Conservation (phyloP, 2,329 filamentous ascomycete genomes). For the Penicillium occitanis region DNA sequence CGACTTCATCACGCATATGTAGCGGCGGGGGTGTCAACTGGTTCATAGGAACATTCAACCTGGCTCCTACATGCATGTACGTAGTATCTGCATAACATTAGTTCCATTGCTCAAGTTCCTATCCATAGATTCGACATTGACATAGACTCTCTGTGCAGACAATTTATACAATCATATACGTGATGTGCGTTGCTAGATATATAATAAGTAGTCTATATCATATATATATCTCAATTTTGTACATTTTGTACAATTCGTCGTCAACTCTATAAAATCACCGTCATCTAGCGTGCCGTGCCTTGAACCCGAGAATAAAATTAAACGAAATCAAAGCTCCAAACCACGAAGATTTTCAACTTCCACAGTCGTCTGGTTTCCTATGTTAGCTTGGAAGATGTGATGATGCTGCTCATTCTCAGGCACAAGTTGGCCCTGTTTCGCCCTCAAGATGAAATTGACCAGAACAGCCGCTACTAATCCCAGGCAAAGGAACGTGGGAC, state of each 20-base stretch:
- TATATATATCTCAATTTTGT: neutral
- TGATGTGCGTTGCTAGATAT: neutral
- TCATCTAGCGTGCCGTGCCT: neutral
- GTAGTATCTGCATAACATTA: neutral
- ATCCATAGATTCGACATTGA: neutral
- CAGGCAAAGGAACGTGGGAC: slow-evolving; percentile 73
- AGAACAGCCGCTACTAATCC: slow-evolving; percentile 71
- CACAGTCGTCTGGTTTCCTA: neutral
- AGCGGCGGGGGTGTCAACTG: too few species aligned
- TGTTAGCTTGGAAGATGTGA: neutral
- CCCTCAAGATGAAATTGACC: slow-evolving; percentile 77
- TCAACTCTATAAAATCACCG: neutral
- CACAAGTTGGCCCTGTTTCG: slow-evolving; percentile 50
- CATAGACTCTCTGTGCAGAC: neutral
- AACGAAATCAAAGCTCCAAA: slow-evolving; percentile 15
- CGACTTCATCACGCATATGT: too few species aligned
- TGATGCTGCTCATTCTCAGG: neutral
- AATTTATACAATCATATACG: neutral
- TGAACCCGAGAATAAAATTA: neutral
- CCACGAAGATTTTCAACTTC: neutral
- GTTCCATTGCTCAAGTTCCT: neutral
- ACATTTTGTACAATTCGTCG: neutral
- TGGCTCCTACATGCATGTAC: neutral
- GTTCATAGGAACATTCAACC: too few species aligned
- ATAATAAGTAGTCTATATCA: neutral